Evolutionary conservation across 306 rosid genomes (phyloP).

Genomic region (Quercus engelmannii): DNA sequence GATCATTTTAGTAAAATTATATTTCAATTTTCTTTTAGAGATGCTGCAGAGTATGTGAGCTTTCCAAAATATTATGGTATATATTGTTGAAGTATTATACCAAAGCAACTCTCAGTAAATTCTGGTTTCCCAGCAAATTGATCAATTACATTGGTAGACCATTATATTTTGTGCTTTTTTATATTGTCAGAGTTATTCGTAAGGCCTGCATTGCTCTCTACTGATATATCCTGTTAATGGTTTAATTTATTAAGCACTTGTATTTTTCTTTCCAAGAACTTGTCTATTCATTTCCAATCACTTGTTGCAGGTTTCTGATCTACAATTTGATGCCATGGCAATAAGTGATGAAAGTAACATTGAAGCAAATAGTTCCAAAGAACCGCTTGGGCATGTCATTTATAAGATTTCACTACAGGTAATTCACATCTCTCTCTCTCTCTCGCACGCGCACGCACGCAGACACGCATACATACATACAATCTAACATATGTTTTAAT

Average conservation of each 20-base stretch:
- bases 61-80: not conserved
- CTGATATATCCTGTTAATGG: not conserved
- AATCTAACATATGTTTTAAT: not conserved
- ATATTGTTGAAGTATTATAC: not conserved
- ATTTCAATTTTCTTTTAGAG: not conserved
- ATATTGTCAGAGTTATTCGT: no score
- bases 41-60: no score
- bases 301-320: conserved; percentile 52
- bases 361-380: conserved; percentile 29
- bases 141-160: not conserved
- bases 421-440: not conserved
- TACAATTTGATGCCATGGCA: conserved; percentile 24
- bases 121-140: not conserved
- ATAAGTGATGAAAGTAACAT: conserved; percentile 21
- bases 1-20: not conserved
- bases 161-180: not conserved
- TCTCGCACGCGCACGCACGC: not conserved
- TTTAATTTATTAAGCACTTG: not conserved
- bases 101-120: not conserved
- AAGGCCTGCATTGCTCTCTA: no score
- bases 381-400: conserved; percentile 33
- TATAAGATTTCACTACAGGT: conserved; percentile 41
- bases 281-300: not conserved
- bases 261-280: not conserved
- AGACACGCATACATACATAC: not conserved